These are phyloP conservation scores for Vaccinium vitisidaea DNA, from an alignment of 148 eudicot genomes.

Conservation along the genomic window DNA sequence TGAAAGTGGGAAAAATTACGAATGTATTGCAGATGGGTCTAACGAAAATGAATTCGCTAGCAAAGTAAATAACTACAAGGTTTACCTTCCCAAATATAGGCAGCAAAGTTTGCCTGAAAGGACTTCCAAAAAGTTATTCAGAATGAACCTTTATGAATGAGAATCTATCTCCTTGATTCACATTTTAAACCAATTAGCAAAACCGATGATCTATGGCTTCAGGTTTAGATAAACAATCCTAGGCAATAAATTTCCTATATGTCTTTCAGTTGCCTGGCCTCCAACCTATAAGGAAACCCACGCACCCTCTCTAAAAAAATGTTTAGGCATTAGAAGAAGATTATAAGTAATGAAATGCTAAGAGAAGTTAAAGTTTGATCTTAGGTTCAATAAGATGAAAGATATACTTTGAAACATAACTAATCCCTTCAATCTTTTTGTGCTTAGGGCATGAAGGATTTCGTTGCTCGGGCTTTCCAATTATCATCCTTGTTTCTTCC, in stretches of 20 bases:
- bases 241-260: not conserved
- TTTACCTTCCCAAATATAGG: not conserved
- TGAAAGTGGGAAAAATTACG: not conserved
- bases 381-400: not conserved
- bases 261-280: not conserved
- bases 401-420: not conserved
- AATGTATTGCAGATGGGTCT: not conserved
- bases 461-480: not conserved
- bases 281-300: not conserved
- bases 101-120: not conserved
- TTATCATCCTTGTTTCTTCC: conserved; percentile 1
- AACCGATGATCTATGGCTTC: not conserved
- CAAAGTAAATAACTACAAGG: not conserved
- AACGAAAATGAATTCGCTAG: not conserved
- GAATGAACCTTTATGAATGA: not conserved
- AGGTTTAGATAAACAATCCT: not conserved
- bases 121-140: not conserved
- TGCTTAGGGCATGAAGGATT: not conserved
- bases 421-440: not conserved
- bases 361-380: not conserved
- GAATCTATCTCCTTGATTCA: not conserved
- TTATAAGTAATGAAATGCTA: not conserved
- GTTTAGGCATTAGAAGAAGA: not conserved
- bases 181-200: not conserved
- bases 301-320: not conserved